Evolutionary conservation across 2,329 filamentous ascomycete species (phyloP).

Genomic region (Hypomyces perniciosus): DNA sequence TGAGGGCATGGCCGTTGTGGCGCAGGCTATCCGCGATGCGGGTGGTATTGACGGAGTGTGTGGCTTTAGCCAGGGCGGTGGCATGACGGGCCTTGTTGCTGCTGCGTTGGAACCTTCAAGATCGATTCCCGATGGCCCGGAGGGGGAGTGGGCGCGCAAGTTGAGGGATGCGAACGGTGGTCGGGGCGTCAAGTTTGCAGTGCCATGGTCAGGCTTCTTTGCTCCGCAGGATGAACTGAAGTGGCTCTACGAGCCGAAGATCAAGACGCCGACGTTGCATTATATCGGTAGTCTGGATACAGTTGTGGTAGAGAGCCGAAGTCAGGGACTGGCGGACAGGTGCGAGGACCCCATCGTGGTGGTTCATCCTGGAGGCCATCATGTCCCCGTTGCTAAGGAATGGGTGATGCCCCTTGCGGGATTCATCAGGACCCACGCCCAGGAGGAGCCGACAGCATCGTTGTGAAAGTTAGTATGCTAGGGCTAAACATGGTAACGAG

Average conservation of each 20-base stretch:
- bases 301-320: conserved; percentile 75
- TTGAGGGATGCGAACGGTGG: conserved; percentile 45
- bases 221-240: conserved; percentile 55
- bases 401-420: conserved; percentile 70
- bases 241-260: conserved; percentile 64
- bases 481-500: neutral
- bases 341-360: conserved; percentile 51
- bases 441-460: conserved; percentile 22
- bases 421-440: conserved; percentile 52
- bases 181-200: conserved; percentile 58
- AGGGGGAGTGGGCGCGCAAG: conserved; percentile 36
- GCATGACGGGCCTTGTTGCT: conserved; percentile 65
- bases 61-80: conserved; percentile 78
- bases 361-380: conserved; percentile 83
- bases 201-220: conserved; percentile 73
- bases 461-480: conserved; percentile 15
- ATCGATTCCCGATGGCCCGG: conserved; percentile 21
- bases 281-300: conserved; percentile 79
- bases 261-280: conserved; percentile 73
- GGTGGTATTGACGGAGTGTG: conserved; percentile 71
- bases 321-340: conserved; percentile 58
- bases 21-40: conserved; percentile 52
- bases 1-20: conserved; percentile 59
- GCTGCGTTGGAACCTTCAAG: conserved; percentile 56
- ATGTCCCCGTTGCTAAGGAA: conserved; percentile 76